A percentile compares a stretch with the other conserved stretches of the same genome.
phyloP scores from a whole-genome alignment of 1,284 basidiomycete species.

The Puccinia novopanici region DNA sequence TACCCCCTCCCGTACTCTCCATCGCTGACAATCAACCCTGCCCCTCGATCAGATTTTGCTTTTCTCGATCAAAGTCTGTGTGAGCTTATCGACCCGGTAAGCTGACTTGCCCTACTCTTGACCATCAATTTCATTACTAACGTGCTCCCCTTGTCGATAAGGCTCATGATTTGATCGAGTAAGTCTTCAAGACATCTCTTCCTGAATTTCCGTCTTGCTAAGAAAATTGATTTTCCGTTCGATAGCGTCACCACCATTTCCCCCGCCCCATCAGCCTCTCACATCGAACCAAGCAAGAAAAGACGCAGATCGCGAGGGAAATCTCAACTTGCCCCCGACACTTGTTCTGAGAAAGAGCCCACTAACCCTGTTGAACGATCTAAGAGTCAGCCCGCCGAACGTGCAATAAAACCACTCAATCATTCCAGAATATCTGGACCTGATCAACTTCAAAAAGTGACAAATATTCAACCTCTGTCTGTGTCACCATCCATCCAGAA shows the following conservation, averaged over 20 bases:
- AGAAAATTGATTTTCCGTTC: no score
- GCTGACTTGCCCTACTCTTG: background rate
- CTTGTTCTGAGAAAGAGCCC: background rate
- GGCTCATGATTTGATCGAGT: slow-evolving; percentile 47
- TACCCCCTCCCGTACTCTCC: background rate
- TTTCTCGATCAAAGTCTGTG: slow-evolving; percentile 44
- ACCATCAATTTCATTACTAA: background rate
- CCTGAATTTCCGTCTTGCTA: no score
- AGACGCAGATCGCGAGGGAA: slow-evolving; percentile 26
- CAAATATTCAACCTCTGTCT: background rate
- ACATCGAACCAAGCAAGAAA: slow-evolving; percentile 22
- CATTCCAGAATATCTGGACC: background rate
- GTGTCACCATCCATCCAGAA: background rate
- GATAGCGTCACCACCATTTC: slow-evolving; percentile 4
- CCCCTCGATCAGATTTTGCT: slow-evolving; percentile 22
- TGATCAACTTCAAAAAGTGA: background rate
- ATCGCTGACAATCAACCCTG: background rate
- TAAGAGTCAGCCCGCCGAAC: slow-evolving; percentile 14
- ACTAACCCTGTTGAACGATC: slow-evolving; percentile 5
- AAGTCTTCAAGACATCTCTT: slow-evolving; percentile 14
- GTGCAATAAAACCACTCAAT: background rate
- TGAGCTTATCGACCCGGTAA: slow-evolving; percentile 34
- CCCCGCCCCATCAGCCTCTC: background rate
- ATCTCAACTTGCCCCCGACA: background rate
- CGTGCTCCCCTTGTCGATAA: background rate